A percentile compares a stretch with the other conserved stretches of the same genome.
These are phyloP conservation scores for Sphagnum magellanicum DNA, from an alignment of 228 moss, liverwort and hornwort genomes.

Conservation along the genomic window DNA sequence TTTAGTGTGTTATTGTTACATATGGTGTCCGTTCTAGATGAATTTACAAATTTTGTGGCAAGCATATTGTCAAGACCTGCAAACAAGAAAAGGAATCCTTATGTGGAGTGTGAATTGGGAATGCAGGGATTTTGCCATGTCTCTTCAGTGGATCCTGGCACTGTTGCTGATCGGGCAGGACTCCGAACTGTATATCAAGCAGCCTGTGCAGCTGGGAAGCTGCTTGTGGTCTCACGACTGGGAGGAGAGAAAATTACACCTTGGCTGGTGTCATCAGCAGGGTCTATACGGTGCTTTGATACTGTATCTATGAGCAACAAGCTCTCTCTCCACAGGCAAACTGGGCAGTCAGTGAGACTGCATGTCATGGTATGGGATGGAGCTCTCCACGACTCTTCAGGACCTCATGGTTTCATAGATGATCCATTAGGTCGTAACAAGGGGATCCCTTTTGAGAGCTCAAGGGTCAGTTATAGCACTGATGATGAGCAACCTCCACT, in stretches of 20 bases:
- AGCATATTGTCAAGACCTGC: too few relatives aligned
- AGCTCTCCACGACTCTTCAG: conserved; percentile 39
- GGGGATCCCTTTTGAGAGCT: conserved; percentile 17
- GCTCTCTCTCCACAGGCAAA: conserved; percentile 57
- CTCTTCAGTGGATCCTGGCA: conserved; percentile 58
- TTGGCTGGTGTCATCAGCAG: conserved; percentile 51
- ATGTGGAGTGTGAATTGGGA: background rate
- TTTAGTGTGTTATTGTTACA: too few relatives aligned
- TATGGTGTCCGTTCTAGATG: too few relatives aligned
- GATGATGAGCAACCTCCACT: conserved; percentile 17
- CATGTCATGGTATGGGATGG: conserved; percentile 69
- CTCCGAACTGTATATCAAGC: conserved; percentile 49
- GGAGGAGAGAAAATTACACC: conserved; percentile 69
- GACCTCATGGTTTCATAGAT: conserved; percentile 17
- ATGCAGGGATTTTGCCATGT: conserved; percentile 62
- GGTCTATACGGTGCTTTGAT: conserved; percentile 55
- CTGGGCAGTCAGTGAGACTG: conserved; percentile 50
- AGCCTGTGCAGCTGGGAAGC: conserved; percentile 51
- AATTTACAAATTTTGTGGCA: too few relatives aligned
- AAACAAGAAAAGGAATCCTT: too few relatives aligned
- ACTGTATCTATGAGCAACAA: conserved; percentile 55
- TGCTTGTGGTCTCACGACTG: conserved; percentile 53
- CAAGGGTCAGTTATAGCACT: conserved; percentile 16
- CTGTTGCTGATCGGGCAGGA: conserved; percentile 60
- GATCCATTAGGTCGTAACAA: conserved; percentile 28